A percentile compares a stretch with the other conserved stretches of the same genome.
These are phyloP conservation scores for Rhizophagus sp. DNA, from an alignment of 192 early-diverging fungal species.

Conservation along the genomic window DNA sequence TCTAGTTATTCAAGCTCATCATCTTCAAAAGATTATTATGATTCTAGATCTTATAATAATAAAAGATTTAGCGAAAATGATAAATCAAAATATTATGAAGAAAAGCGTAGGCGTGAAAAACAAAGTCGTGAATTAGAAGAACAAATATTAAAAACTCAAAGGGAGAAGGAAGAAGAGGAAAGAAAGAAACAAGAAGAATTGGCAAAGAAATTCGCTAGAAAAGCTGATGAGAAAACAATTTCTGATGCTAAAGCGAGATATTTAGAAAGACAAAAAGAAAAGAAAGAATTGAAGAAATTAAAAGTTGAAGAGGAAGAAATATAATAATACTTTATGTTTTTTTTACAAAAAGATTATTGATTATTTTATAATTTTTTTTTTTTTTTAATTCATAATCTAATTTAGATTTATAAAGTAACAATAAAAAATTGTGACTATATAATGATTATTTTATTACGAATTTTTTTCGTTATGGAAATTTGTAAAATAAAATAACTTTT, in stretches of 20 bases:
- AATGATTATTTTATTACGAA: no score
- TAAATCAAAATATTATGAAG: neutral
- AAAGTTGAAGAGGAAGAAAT: neutral
- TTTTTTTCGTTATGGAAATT: no score
- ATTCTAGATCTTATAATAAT: conserved; percentile 37
- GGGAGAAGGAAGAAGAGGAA: conserved; percentile 44
- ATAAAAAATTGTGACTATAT: neutral
- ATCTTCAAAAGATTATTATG: neutral
- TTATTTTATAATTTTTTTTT: neutral
- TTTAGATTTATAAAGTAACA: neutral
- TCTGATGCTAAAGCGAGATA: conserved; percentile 45
- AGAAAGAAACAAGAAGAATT: conserved; percentile 48
- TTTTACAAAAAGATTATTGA: neutral
- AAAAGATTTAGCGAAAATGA: conserved; percentile 19
- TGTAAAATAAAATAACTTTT: no score
- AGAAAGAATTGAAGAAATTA: conserved; percentile 17
- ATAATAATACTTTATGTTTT: no score
- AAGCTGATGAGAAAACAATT: conserved; percentile 41
- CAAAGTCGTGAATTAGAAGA: conserved; percentile 42
- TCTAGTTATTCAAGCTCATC: conserved; percentile 22
- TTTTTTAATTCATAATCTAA: neutral
- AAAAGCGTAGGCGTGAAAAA: conserved; percentile 30
- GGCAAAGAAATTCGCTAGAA: conserved; percentile 29
- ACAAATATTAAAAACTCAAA: conserved; percentile 48
- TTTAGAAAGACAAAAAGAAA: conserved; percentile 49